A percentile compares a stretch with the other conserved stretches of the same genome.
Conservation (phyloP, 805 yeast genomes). For the Kregervanrija delftensis region DNA sequence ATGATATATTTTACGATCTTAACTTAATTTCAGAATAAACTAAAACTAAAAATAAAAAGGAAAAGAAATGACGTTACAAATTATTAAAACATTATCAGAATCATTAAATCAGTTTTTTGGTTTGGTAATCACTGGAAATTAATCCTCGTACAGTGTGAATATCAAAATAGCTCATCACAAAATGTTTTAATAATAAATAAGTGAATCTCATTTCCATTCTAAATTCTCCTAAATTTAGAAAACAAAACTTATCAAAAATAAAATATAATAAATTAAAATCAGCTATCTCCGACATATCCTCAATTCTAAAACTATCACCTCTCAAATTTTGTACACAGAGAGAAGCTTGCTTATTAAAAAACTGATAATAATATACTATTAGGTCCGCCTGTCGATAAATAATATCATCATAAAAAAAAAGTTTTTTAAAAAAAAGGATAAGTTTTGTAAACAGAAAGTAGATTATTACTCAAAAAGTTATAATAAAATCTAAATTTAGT, state of each 20-base stretch:
- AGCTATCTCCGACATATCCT: conserved; percentile 42
- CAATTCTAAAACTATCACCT: conserved; percentile 40
- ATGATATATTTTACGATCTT: too few relatives aligned
- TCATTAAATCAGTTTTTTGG: conserved; percentile 50
- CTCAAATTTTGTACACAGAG: conserved; percentile 45
- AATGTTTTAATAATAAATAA: background rate
- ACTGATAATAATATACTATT: conserved; percentile 28
- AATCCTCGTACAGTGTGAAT: conserved; percentile 54
- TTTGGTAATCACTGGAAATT: conserved; percentile 29
- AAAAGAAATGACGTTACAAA: background rate
- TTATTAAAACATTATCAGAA: conserved; percentile 28
- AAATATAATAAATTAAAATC: conserved; percentile 45
- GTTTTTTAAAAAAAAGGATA: background rate
- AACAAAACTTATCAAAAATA: background rate
- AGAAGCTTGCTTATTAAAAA: conserved; percentile 37
- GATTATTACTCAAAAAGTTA: too few relatives aligned
- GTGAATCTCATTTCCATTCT: conserved; percentile 20
- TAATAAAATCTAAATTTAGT: conserved; percentile 5
- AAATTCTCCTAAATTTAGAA: conserved; percentile 9
- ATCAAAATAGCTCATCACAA: conserved; percentile 26
- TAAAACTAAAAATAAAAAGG: background rate
- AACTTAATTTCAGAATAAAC: background rate
- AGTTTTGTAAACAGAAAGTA: too few relatives aligned
- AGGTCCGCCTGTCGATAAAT: conserved; percentile 47
- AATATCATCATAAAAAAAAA: conserved; percentile 23